Evolutionary conservation across 2,329 filamentous ascomycete genomes (phyloP).

Genomic region (Lojkania enalia): DNA sequence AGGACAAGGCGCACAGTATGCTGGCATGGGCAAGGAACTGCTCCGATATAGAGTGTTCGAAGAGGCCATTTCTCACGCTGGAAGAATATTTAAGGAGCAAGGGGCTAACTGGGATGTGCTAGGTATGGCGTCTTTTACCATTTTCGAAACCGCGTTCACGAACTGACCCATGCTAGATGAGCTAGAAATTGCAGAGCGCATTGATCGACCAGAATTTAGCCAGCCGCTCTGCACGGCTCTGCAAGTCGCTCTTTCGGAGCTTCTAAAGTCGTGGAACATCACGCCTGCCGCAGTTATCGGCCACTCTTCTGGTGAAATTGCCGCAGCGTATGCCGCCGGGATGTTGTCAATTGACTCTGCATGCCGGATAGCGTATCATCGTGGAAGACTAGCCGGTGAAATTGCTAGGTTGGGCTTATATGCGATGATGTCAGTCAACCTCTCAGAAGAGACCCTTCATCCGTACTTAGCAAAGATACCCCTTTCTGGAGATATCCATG

Average conservation of each 20-base stretch:
- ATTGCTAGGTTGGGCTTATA: too few species aligned
- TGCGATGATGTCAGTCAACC: constrained; percentile 4
- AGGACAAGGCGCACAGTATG: constrained; percentile 38
- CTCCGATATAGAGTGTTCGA: constrained; percentile 17
- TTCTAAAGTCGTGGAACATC: constrained; percentile 17
- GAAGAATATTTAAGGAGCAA: constrained; percentile 14
- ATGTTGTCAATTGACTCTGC: constrained; percentile 9
- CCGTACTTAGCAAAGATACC: neutral
- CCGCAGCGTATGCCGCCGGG: constrained; percentile 29
- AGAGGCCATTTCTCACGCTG: constrained; percentile 11
- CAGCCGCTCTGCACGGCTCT: constrained; percentile 24
- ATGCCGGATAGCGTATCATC: constrained; percentile 15
- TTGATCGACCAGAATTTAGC: constrained; percentile 4
- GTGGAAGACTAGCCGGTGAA: constrained; percentile 11
- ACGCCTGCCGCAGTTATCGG: constrained; percentile 22
- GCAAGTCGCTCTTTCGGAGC: constrained; percentile 23
- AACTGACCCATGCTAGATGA: too few species aligned
- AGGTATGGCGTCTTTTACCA: too few species aligned
- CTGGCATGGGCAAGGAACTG: constrained; percentile 28
- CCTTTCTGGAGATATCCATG: too few species aligned
- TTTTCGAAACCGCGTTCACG: constrained; percentile 2
- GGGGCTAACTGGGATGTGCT: constrained; percentile 25
- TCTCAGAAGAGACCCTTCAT: neutral
- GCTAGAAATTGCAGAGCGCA: too few species aligned
- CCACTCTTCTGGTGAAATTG: constrained; percentile 40